Evolutionary conservation across 2,329 filamentous ascomycete genomes (phyloP), one percentile per base, ranked within the genome.

Genomic region (Claviceps africana): DNA sequence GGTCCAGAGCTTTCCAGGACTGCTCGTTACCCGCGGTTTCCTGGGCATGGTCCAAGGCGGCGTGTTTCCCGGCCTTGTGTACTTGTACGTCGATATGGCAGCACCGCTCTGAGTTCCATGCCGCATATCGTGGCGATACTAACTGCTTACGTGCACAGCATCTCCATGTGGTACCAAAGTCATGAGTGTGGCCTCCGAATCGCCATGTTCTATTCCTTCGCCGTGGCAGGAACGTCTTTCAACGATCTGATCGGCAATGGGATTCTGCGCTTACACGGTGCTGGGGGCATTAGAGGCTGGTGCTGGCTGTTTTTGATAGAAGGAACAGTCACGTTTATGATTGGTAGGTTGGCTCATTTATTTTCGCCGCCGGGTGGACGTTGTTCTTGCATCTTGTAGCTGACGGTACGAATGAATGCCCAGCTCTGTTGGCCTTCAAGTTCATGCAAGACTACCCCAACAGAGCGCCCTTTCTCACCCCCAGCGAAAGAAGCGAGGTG

Each of bases 291-390:
- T 13, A 64, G 67, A 48, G 85, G 83, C 1, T 91, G 86, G 86
- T 73, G 78, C 1, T 89, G 85, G 86, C 88, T 91, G 50, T 91
- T 91, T 64, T 85, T 89, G 54, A 69, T 88, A 3, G 82, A 86
- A 63, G 77, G 77, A 31, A 54, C 76, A 21, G 59, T 71, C 22
- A 77, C 74, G 6, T 62, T 78, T 4, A 1, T 72, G 33, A 67
- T 76, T 43, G 63, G 64, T 61, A 58, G 33, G 58, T 57, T 48
- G 33, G 15, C 13, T 37, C 17, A 4, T 37, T 4, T 17, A 4
- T 37, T 17, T 5, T 37, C 13, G 13, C 2, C 15, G 13, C 15
- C 17, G 33, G 1, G 15, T 9, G 10, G 13, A 5, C 33, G 7
- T 21, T 40, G 10, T 2, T 40, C 9, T 25, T 40, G 25, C 15